A percentile compares a stretch with the other conserved stretches of the same genome.
phyloP scores from a whole-genome alignment of 2,329 filamentous ascomycete species.

The Passalora sequoiae region DNA sequence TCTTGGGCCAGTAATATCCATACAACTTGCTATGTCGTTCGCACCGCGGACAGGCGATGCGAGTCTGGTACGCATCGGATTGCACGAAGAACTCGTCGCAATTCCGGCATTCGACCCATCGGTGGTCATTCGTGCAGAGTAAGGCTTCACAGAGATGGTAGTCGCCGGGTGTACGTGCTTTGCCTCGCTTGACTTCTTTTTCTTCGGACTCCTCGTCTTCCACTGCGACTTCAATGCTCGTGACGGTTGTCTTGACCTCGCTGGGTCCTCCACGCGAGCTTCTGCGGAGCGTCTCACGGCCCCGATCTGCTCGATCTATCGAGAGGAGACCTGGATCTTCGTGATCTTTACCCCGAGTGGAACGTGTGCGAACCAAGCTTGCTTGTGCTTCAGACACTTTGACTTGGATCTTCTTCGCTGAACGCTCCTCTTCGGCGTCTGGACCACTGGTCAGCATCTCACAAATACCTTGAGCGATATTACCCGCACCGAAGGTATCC shows the following conservation, averaged over 20 bases:
- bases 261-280: slow-evolving; percentile 11
- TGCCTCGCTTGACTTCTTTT: slow-evolving; percentile 31
- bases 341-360: not conserved
- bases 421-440: slow-evolving; percentile 13
- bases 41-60: slow-evolving; percentile 81
- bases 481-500: slow-evolving; percentile 25
- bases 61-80: slow-evolving; percentile 78
- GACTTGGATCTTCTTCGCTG: slow-evolving; percentile 3
- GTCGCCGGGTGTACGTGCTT: slow-evolving; percentile 43
- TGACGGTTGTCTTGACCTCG: slow-evolving; percentile 16
- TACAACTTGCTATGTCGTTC: slow-evolving; percentile 95
- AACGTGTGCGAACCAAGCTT: slow-evolving; percentile 4
- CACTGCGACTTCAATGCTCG: slow-evolving; percentile 26
- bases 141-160: slow-evolving; percentile 77
- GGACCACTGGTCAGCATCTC: slow-evolving; percentile 26
- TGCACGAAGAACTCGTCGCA: slow-evolving; percentile 83
- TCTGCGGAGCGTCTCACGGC: slow-evolving; percentile 11
- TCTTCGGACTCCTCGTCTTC: slow-evolving; percentile 17
- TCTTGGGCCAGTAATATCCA: slow-evolving; percentile 94
- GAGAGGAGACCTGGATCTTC: slow-evolving; percentile 8
- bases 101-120: slow-evolving; percentile 84
- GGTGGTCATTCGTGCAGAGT: slow-evolving; percentile 68
- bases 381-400: slow-evolving; percentile 9
- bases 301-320: slow-evolving; percentile 10
- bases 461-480: slow-evolving; percentile 30